phyloP scores from a whole-genome alignment of 805 yeast species.

The Wickerhamomyces silvicola region DNA sequence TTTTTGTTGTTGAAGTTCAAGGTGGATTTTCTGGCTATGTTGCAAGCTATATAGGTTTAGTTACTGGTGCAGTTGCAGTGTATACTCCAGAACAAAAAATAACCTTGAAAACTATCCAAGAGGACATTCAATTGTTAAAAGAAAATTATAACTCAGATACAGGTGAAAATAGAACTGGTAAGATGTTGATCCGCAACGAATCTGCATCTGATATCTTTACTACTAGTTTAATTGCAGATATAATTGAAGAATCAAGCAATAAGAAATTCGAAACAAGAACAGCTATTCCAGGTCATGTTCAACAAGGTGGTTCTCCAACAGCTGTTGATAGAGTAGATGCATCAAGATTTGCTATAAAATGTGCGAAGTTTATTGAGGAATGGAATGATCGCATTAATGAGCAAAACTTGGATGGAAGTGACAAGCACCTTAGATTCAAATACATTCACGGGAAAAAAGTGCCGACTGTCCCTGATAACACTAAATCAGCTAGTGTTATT shows the following conservation, averaged over 20 bases:
- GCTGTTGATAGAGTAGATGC: slow-evolving; percentile 91
- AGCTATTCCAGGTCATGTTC: slow-evolving; percentile 97
- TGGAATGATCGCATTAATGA: slow-evolving; percentile 34
- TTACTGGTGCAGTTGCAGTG: slow-evolving; percentile 86
- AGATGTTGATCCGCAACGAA: slow-evolving; percentile 77
- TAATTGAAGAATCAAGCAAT: slow-evolving; percentile 70
- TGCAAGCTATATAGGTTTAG: slow-evolving; percentile 78
- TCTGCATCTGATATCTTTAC: slow-evolving; percentile 77
- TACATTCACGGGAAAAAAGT: slow-evolving; percentile 42
- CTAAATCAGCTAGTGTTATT: slow-evolving; percentile 44
- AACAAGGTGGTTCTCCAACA: slow-evolving; percentile 94
- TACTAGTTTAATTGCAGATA: slow-evolving; percentile 75
- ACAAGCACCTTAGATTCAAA: slow-evolving; percentile 45
- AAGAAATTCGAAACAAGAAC: slow-evolving; percentile 85
- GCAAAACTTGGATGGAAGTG: slow-evolving; percentile 26
- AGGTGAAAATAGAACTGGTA: slow-evolving; percentile 81
- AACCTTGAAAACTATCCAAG: slow-evolving; percentile 57
- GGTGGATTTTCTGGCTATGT: slow-evolving; percentile 96
- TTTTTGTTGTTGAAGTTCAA: slow-evolving; percentile 94
- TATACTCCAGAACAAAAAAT: slow-evolving; percentile 88
- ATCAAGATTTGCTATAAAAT: slow-evolving; percentile 82
- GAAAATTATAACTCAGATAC: slow-evolving; percentile 64
- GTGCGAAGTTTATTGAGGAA: slow-evolving; percentile 82
- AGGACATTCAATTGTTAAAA: slow-evolving; percentile 66
- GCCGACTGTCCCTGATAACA: slow-evolving; percentile 36